Conservation (phyloP, 2,329 filamentous ascomycete species). For the Pestalotiopsis sp. region DNA sequence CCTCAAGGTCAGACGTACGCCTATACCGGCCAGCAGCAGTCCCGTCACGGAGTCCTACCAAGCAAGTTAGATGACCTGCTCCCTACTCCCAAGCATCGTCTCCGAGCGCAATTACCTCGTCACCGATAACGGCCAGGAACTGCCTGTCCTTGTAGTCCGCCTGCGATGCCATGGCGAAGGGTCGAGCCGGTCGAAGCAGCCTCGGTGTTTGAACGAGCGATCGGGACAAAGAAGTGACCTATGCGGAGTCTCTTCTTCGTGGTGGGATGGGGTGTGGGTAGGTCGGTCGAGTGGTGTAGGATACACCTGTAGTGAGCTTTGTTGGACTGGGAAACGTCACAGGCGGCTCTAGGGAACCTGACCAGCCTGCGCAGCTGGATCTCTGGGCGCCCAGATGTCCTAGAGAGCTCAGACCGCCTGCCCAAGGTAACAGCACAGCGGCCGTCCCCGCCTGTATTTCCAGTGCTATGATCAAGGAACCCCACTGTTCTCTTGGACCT, state of each 20-base stretch:
- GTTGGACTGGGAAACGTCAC: constrained; percentile 1
- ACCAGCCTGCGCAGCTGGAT: constrained; percentile 5
- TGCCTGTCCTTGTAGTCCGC: constrained; percentile 80
- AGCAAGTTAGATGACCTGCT: constrained; percentile 14
- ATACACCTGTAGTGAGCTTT: neutral
- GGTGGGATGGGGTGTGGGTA: neutral
- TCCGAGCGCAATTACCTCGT: constrained; percentile 67
- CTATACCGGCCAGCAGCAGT: constrained; percentile 91
- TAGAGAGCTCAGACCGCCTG: constrained; percentile 11
- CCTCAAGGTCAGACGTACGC: constrained; percentile 54
- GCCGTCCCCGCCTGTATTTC: neutral
- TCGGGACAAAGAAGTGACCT: neutral
- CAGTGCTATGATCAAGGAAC: neutral
- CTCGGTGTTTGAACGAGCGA: neutral
- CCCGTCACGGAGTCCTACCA: constrained; percentile 91
- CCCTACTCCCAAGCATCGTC: neutral
- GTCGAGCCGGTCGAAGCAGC: neutral
- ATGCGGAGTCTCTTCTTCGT: constrained; percentile 10
- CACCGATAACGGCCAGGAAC: constrained; percentile 96
- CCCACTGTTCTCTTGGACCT: neutral
- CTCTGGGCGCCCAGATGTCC: constrained; percentile 10
- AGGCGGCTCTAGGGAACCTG: neutral
- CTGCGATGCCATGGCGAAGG: constrained; percentile 48
- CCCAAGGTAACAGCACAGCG: neutral
- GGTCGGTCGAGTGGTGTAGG: neutral